Base-by-base conservation (phyloP, 768 basidiomycete genomes). In the Macrolepiota fuliginosa region DNA sequence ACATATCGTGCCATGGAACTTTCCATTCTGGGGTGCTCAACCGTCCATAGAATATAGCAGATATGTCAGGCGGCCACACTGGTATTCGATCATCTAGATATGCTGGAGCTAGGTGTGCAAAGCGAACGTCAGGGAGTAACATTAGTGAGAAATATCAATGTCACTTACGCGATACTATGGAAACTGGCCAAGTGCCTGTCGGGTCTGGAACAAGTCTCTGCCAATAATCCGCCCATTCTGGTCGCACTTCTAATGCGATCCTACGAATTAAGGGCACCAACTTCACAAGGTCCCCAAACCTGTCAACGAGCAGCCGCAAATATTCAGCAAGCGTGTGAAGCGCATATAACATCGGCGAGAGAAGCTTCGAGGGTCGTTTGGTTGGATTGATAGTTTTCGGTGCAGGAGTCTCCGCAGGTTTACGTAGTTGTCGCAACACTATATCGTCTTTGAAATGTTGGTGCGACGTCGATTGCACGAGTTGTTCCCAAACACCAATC, bases 201-300 rank as follows among this genome's bases (percentile, higher is more conserved):
- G 81, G 80, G 49, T 83, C 81, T 3, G 93, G 91, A 66, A 86
- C 86, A 45, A 93, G 75, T 12, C 94, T 83, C 68, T 89, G 89
- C 95, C 94, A 96, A 69, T 95, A 95, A 73, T 97, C 94, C 5
- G 85, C 85, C 95, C 94, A 96, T 69, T 94, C 94, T 0, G 88
- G 86, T 19, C 91, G 84, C 15, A 92, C 81, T 13, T 83, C 75
- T 24, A 81, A 69, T 57, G 88, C 86, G 60, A 90, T 71, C 4
- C 79, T 77, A 69, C 88, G 89, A 32, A 92, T 81, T 32, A 91
- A 65, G 7, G 86, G 83, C 9, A 81, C 86, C 10, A 95, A 75
- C 55, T 76, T 73, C 45, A 81, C 67, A 39, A 95, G 76, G 1
- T 81, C 80, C 46, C 80, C 73, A 50, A 88, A 86, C 22, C 81